Evolutionary conservation across 306 rosid species (phyloP), one percentile per base, ranked within the genome.

Genomic region (Alnus glutinosa): DNA sequence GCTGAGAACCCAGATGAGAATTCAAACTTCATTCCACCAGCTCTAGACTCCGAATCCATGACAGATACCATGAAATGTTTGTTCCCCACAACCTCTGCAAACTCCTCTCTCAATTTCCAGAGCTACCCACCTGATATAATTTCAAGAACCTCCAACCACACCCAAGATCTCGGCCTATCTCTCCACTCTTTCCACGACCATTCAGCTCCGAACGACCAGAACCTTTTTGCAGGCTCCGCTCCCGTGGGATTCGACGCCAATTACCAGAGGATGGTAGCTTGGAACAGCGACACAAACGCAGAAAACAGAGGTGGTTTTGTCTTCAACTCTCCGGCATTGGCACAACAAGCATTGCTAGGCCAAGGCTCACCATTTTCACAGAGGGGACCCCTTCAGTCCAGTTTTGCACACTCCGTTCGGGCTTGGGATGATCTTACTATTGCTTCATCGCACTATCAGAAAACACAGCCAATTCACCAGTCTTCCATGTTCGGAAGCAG

Each of bases 361-460:
- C 89, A 82, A 73, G 78, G 82, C 78, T 74, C 88, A 48, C 75
- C 80, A 30, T 82, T 86, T 82, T 52, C 87, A 55, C 86, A 83
- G 70, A 89, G 90, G 85, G 97, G 82, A 78, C 79, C 93, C 87
- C 92, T 91, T 86, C 92, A 91, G 88, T 90, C 94, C 78, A 89
- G 87, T 82, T 87, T 84, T 73, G 47, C 92, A 13, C 88, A 86
- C 2, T 84, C 83, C 6, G 50, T 71, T 77, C 81, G 85, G 10
- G 86, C 86, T 63, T 90, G 98, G 98, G 84, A 81, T 49, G 90
- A 86, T 66, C 80, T 82, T 58, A 81, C 86, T 13, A 76, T 77
- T 75, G 77, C 77, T 44, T 68, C 88, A 68, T 77, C 90, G 4
- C 86, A 82, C 68, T 80, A 85, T 32, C 89, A 84, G 34, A 88